Percentiles rank a stretch among this genome's conserved stretches.
Conservation (phyloP, 2,329 filamentous ascomycete species). For the Xylaria multiplex region DNA sequence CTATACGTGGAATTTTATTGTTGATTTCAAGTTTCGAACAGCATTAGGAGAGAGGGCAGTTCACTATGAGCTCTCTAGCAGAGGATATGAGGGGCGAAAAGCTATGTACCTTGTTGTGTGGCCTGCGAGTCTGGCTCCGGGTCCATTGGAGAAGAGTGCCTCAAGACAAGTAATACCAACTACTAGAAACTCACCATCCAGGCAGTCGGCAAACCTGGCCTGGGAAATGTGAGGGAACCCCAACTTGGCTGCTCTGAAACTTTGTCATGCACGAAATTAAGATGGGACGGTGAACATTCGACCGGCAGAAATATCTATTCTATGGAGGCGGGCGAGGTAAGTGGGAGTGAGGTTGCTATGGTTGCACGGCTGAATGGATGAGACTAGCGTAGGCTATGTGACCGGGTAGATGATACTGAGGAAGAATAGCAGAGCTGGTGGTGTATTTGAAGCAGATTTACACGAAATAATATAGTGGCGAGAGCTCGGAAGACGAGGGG, state of each 20-base stretch:
- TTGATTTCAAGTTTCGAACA: not conserved
- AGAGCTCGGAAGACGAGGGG: not conserved
- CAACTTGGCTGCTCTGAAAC: conserved; percentile 12
- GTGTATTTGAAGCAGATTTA: not conserved
- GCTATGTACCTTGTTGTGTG: conserved; percentile 48
- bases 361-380: conserved; percentile 17
- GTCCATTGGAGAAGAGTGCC: conserved; percentile 45
- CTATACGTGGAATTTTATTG: not conserved
- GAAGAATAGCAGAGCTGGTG: not conserved
- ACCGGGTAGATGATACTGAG: not conserved
- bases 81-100: conserved; percentile 1
- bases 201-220: conserved; percentile 41
- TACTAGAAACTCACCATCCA: conserved; percentile 41
- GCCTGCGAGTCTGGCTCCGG: conserved; percentile 46
- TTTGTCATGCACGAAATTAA: conserved; percentile 20
- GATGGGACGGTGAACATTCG: conserved; percentile 21
- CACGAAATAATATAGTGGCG: conserved; percentile 11
- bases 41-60: not conserved
- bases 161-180: conserved; percentile 40
- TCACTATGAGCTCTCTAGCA: not conserved
- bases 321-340: not conserved
- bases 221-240: conserved; percentile 25
- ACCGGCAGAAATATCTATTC: not conserved
- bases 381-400: not conserved
- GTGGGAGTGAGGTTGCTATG: conserved; percentile 22